Evolutionary conservation across 2,329 filamentous ascomycete species (phyloP), one percentile per base, ranked within the genome.

Genomic region (Venturia effusa): DNA sequence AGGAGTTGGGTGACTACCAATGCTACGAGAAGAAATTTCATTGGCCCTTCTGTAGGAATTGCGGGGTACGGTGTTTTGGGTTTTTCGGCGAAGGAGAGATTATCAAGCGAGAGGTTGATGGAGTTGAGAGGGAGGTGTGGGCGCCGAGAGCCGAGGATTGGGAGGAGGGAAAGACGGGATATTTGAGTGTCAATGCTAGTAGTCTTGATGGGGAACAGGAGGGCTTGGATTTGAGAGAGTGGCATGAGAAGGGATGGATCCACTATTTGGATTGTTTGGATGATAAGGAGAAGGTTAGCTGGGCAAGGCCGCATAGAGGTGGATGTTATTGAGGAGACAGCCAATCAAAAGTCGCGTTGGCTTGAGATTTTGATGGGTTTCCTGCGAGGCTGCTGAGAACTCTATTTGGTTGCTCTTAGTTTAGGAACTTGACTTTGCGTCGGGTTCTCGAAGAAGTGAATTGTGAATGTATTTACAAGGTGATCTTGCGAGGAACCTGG

Each of bases 21-120:
- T 62, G 61, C 45, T 41, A 40, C 24, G 30, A 39, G 15, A 37
- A 60, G 34, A 60, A 37, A 17, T n/a, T 27, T 8, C 59, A 60
- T 22, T 81, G 76, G 71, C 76, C 78, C 65, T 82, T 80, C 66
- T 82, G 80, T 70, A 75, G 73, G 61, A 75, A 65, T 0, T 82
- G 80, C 65, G 79, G 76, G 0, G 75, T 77, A 15, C 69, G 78
- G 3, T 77, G 76, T 63, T 78, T 83, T 68, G 75, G 71, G 5
- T 70, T 78, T 17, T 65, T 67, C 57, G 76, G 77, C 0, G 66
- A 73, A 37, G 71, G 73, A 2, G 75, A 76, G 66, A 45, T 48
- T 41, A 37, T 51, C 2, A 48, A 63, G 22, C 32, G 27, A 19
- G 61, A 63, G 27, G 61, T 63, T 40, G 40, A 55, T 64, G 22